A percentile compares a stretch with the other conserved stretches of the same genome.
Evolutionary conservation across 768 basidiomycete species (phyloP).

Genomic region (Tulasnella sp.): DNA sequence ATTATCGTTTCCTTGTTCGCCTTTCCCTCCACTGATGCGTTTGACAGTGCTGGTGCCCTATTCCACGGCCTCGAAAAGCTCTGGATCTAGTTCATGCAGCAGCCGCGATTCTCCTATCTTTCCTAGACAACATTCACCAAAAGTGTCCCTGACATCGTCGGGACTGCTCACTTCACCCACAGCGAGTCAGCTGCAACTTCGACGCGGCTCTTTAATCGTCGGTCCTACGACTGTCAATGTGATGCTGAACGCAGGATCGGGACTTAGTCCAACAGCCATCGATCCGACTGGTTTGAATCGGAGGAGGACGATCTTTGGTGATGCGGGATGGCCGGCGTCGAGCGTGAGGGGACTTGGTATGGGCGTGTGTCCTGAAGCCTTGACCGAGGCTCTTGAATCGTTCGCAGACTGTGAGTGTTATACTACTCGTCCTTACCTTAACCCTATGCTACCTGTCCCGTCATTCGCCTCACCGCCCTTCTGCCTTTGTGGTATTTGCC

Average conservation of each 20-base stretch:
- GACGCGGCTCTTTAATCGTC: too few relatives aligned
- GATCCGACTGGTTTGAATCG: neutral
- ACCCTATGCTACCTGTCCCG: neutral
- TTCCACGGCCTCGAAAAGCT: neutral
- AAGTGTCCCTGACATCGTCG: too few relatives aligned
- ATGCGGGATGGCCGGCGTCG: neutral
- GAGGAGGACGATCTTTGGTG: conserved; percentile 7
- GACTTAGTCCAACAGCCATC: too few relatives aligned
- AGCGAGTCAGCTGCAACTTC: too few relatives aligned
- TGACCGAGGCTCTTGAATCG: conserved; percentile 9
- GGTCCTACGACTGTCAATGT: too few relatives aligned
- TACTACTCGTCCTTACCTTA: neutral
- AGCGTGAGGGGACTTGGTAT: neutral
- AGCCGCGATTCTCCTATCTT: too few relatives aligned
- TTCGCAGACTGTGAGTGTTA: conserved; percentile 7
- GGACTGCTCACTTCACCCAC: too few relatives aligned
- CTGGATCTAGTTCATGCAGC: too few relatives aligned
- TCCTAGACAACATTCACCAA: too few relatives aligned
- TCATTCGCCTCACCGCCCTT: neutral
- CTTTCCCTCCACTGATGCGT: neutral
- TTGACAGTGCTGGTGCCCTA: conserved; percentile 6
- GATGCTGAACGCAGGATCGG: too few relatives aligned
- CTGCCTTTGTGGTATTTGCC: neutral
- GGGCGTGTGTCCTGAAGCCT: conserved; percentile 10
- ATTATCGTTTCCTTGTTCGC: too few relatives aligned